phyloP scores from a whole-genome alignment of 2,329 filamentous ascomycete species.

The Xylaria sp. region DNA sequence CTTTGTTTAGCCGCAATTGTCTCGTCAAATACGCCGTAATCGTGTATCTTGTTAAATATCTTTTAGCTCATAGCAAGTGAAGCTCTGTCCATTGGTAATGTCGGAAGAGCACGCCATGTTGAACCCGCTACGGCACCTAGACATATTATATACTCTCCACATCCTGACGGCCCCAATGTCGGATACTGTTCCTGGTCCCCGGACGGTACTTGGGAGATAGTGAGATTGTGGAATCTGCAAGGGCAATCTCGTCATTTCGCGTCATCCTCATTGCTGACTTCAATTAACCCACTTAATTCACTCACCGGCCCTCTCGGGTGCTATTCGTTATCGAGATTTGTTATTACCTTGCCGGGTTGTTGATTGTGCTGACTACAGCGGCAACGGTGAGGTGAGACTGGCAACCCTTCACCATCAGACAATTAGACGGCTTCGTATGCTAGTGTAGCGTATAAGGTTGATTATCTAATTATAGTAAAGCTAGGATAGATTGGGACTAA shows the following conservation, averaged over 20 bases:
- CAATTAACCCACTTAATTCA: slow-evolving; percentile 14
- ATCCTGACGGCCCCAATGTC: slow-evolving; percentile 1
- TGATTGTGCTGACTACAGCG: slow-evolving; percentile 29
- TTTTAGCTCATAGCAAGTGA: neutral
- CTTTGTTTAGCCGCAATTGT: neutral
- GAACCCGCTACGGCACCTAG: slow-evolving; percentile 17
- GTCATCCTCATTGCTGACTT: slow-evolving; percentile 30
- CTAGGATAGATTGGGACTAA: neutral
- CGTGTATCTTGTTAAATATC: neutral
- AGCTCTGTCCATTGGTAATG: slow-evolving; percentile 2
- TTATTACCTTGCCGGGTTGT: slow-evolving; percentile 31
- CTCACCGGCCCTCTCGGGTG: slow-evolving; percentile 1
- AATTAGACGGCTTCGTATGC: neutral
- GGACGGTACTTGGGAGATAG: neutral
- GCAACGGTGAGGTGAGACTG: slow-evolving; percentile 28
- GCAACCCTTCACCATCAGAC: neutral
- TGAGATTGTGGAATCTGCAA: neutral
- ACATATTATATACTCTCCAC: slow-evolving; percentile 33
- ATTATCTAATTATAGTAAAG: slow-evolving; percentile 31
- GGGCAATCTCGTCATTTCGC: slow-evolving; percentile 31
- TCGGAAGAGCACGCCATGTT: slow-evolving; percentile 31
- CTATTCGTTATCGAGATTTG: slow-evolving; percentile 35
- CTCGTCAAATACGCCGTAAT: neutral
- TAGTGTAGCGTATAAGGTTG: slow-evolving; percentile 12
- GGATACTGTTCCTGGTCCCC: slow-evolving; percentile 16